Evolutionary conservation across 768 basidiomycete genomes (phyloP).

Genomic region (Amanita rimosa): DNA sequence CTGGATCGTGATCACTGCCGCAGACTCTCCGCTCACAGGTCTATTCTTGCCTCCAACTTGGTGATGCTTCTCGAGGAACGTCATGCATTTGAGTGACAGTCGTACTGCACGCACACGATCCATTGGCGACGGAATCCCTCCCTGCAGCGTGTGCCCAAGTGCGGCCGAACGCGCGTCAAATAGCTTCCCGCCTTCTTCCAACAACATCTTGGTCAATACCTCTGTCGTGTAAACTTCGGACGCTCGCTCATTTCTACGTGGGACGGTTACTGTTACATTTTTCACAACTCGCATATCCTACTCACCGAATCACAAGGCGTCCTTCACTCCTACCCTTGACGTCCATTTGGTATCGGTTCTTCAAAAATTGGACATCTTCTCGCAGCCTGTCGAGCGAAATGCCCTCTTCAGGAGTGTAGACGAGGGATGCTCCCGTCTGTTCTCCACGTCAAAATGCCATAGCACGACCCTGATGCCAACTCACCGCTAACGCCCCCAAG

Average conservation of each 20-base stretch:
- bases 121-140: slow-evolving; percentile 89
- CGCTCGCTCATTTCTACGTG: slow-evolving; percentile 66
- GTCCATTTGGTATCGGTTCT: slow-evolving; percentile 76
- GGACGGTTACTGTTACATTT: slow-evolving; percentile 3
- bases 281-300: slow-evolving; percentile 2
- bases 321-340: slow-evolving; percentile 87
- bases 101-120: slow-evolving; percentile 90
- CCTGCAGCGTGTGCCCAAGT: slow-evolving; percentile 94
- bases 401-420: slow-evolving; percentile 90
- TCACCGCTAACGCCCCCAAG: slow-evolving; percentile 89
- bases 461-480: slow-evolving; percentile 18
- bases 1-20: slow-evolving; percentile 89
- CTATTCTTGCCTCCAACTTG: slow-evolving; percentile 41
- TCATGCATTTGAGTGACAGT: slow-evolving; percentile 85
- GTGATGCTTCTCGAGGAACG: slow-evolving; percentile 84
- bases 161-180: slow-evolving; percentile 96
- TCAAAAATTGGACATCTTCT: slow-evolving; percentile 81
- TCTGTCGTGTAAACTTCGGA: slow-evolving; percentile 88
- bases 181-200: slow-evolving; percentile 84
- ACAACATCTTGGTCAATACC: slow-evolving; percentile 86
- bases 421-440: slow-evolving; percentile 83
- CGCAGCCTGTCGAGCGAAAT: slow-evolving; percentile 76
- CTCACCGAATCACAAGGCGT: slow-evolving; percentile 82
- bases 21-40: slow-evolving; percentile 51
- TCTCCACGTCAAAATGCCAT: not conserved